Evolutionary conservation across 2,329 filamentous ascomycete species (phyloP), one percentile per base, ranked within the genome.

Genomic region (Zymoseptoria crescenta): DNA sequence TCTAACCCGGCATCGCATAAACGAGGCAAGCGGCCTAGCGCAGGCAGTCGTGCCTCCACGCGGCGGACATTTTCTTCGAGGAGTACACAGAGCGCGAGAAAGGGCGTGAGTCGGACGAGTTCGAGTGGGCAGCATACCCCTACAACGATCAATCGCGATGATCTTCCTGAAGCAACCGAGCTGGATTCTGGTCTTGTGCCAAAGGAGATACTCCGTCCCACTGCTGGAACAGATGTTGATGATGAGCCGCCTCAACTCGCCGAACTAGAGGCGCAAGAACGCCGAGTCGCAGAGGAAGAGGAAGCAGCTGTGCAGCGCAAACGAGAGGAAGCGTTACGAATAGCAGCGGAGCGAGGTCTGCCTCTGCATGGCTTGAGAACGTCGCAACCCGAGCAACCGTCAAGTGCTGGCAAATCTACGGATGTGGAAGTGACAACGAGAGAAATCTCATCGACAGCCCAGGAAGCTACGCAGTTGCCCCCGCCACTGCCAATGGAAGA

Each of bases 231-330:
- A 13, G 53, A 56, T 27, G 56, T 49, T 8, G 52, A 29, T 8
- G 57, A 59, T 20, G 57, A 52, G 8, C 54, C 77, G 1, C 76
- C 80, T 0, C 80, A 81, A 1, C 73, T 86, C 51, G 75, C 73
- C 4, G 82, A 85, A 56, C 68, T 87, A 10, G 79, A 81, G 65
- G 75, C 75, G 35, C 82, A 87, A 72, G 84, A 87, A 68, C 80
- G 82, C 21, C 74, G 73, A 29, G 70, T 80, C 0, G 78, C 76
- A 53, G 65, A 74, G 35, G 75, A 85, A 67, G 83, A 87, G 68
- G 85, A 87, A 67, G 72, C 73, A 3, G 77, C 79, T 45, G 74
- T 86, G 27, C 73, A 79, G 57, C 74, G 76, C 54, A 83, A 79
- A 65, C 75, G 84, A 41, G 73, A 77, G 45, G 81, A 81, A 51